These are phyloP conservation scores for Botryotinia calthae DNA, from an alignment of 2,329 filamentous ascomycete species.

Conservation along the genomic window DNA sequence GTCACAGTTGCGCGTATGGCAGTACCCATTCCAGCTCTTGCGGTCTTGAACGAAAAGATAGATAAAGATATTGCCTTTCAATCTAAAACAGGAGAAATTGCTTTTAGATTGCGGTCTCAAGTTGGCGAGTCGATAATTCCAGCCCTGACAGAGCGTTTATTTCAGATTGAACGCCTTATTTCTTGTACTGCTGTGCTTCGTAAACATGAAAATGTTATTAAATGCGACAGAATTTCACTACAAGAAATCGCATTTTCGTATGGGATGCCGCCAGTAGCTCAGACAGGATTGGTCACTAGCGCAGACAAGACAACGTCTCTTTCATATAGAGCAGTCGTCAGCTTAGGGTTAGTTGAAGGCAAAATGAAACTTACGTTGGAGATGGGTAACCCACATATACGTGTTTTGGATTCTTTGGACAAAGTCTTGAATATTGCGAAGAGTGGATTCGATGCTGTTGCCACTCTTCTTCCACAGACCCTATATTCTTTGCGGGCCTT, in stretches of 20 bases:
- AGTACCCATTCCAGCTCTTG: constrained; percentile 31
- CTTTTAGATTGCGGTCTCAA: constrained; percentile 36
- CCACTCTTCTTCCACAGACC: constrained; percentile 56
- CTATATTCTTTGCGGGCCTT: constrained; percentile 64
- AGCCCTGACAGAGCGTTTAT: constrained; percentile 39
- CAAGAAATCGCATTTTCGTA: constrained; percentile 69
- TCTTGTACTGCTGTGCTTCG: constrained; percentile 66
- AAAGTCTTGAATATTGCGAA: constrained; percentile 54
- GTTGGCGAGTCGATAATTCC: constrained; percentile 36
- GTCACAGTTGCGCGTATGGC: constrained; percentile 38
- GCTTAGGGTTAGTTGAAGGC: constrained; percentile 50
- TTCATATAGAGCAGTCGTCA: constrained; percentile 54
- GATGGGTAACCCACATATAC: constrained; percentile 63
- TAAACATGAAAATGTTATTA: constrained; percentile 52
- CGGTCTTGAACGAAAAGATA: constrained; percentile 34
- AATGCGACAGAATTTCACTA: constrained; percentile 59
- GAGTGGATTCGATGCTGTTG: constrained; percentile 50
- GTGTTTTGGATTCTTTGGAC: constrained; percentile 58
- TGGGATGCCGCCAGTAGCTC: constrained; percentile 36
- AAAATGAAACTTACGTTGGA: constrained; percentile 58
- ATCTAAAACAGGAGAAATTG: constrained; percentile 33
- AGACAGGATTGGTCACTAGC: constrained; percentile 27
- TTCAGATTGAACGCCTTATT: constrained; percentile 66
- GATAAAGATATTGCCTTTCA: constrained; percentile 39
- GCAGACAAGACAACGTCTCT: constrained; percentile 22